Evolutionary conservation across 164 flowering plant species (phyloP), one percentile per base, ranked within the genome.

Genomic region (Sextonia rubra): DNA sequence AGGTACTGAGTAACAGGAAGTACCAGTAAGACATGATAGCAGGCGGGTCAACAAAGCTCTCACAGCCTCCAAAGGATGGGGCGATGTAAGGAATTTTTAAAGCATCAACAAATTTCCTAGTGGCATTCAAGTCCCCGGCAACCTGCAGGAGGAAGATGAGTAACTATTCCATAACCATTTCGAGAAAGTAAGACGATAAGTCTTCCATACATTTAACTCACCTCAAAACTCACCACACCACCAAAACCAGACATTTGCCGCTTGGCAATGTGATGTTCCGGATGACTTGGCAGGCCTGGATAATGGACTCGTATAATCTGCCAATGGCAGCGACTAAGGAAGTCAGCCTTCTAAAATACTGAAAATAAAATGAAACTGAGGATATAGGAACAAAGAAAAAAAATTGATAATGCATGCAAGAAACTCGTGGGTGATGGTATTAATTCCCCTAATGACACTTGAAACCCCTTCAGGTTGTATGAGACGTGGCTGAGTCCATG

Each of bases 221-320:
- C 99, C 94, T 96, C 99, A 85, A 96, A 96, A 82, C 98, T 93
- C 73, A 93, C 99, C 27, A 96, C 98, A 63, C 99, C 99, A 74
- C 99, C 99, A 85, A 89, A 96, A 65, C 98, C 99, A 74, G 86
- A 87, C 99, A 96, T 96, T 79, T 93, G 99, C 63, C 62, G 77
- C 81, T 82, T 91, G 77, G 87, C 97, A 74, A 93, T 84, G 55
- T 86, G 73, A 81, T 95, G 87, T 72, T 95, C 99, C 29, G 97
- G 95, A 80, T 95, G 99, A 86, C 94, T 91, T 62, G 89, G 81
- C 80, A 95, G 81, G 69, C 97, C 99, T 32, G 95, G 99, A 86
- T 93, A 95, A 78, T 93, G 88, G 74, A 93, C 98, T 14, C 64
- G 90, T 49, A 66, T 78, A 85, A 95, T 88, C 99, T 95, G 90